Conservation (phyloP, 2,329 filamentous ascomycete genomes). For the Fusarium fracticaudum region DNA sequence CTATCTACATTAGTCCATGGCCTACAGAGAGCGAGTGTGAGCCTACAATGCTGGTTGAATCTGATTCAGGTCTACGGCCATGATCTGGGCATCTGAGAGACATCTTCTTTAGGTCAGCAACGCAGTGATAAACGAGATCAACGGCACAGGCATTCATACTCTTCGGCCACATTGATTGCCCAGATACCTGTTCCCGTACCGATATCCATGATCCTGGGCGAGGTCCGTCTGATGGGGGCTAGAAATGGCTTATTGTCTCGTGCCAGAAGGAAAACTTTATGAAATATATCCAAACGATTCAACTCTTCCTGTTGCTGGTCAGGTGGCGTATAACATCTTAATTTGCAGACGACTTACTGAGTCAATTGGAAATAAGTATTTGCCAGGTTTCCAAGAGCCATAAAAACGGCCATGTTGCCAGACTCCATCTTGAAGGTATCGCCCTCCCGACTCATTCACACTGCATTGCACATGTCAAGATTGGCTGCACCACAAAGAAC, state of each 20-base stretch:
- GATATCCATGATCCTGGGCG: conserved; percentile 66
- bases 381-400: conserved; percentile 72
- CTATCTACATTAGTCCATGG: conserved; percentile 54
- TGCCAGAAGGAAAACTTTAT: conserved; percentile 77
- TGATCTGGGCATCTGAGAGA: conserved; percentile 43
- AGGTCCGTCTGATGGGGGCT: conserved; percentile 22
- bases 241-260: conserved; percentile 56
- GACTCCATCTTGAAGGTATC: conserved; percentile 42
- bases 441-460: conserved; percentile 27
- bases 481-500: not conserved
- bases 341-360: conserved; percentile 59
- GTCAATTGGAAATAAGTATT: conserved; percentile 83
- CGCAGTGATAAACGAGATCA: not conserved
- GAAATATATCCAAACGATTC: conserved; percentile 83
- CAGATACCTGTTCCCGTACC: conserved; percentile 93
- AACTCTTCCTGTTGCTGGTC: conserved; percentile 68
- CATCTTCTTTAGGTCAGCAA: conserved; percentile 27
- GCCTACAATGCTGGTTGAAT: conserved; percentile 53
- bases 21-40: not conserved
- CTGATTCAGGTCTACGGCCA: conserved; percentile 53
- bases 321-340: conserved; percentile 1
- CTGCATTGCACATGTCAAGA: conserved; percentile 30
- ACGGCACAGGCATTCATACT: conserved; percentile 63
- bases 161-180: conserved; percentile 82
- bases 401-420: conserved; percentile 76